Conservation (phyloP, 2,329 filamentous ascomycete genomes). For the Cladophialophora bantiana region DNA sequence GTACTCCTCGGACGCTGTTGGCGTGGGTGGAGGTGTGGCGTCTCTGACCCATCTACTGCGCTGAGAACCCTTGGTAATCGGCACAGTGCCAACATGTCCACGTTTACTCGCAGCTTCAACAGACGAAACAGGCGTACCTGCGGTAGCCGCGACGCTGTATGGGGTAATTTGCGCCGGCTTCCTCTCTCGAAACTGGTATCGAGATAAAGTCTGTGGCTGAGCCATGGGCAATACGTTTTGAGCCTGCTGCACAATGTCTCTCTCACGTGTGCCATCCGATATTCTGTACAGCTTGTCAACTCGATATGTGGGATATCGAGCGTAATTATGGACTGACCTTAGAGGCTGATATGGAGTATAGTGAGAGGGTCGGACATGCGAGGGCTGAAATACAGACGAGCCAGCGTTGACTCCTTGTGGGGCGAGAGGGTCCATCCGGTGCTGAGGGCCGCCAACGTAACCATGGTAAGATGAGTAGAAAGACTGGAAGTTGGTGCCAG, state of each 20-base stretch:
- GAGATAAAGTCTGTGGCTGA: background rate
- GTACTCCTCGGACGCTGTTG: conserved; percentile 68
- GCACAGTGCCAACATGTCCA: background rate
- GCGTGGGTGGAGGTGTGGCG: conserved; percentile 50
- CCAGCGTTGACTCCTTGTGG: background rate
- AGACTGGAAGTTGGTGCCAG: conserved; percentile 12
- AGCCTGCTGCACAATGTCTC: conserved; percentile 26
- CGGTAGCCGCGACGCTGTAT: conserved; percentile 19
- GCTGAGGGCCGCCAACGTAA: background rate
- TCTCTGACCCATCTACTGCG: conserved; percentile 10
- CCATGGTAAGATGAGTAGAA: background rate
- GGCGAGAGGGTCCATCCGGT: background rate
- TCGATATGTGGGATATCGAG: conserved; percentile 40
- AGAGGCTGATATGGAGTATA: conserved; percentile 29
- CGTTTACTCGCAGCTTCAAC: conserved; percentile 16
- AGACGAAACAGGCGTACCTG: conserved; percentile 27
- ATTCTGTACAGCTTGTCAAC: conserved; percentile 40
- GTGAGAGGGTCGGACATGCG: background rate
- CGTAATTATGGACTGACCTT: conserved; percentile 39
- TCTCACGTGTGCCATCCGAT: conserved; percentile 29
- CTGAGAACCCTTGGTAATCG: background rate
- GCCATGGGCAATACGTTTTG: background rate
- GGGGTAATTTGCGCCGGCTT: conserved; percentile 24
- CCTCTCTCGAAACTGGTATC: conserved; percentile 27
- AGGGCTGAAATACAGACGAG: background rate